Conservation (phyloP, 108 stramenopile species). For the Conticribra guillardii region DNA sequence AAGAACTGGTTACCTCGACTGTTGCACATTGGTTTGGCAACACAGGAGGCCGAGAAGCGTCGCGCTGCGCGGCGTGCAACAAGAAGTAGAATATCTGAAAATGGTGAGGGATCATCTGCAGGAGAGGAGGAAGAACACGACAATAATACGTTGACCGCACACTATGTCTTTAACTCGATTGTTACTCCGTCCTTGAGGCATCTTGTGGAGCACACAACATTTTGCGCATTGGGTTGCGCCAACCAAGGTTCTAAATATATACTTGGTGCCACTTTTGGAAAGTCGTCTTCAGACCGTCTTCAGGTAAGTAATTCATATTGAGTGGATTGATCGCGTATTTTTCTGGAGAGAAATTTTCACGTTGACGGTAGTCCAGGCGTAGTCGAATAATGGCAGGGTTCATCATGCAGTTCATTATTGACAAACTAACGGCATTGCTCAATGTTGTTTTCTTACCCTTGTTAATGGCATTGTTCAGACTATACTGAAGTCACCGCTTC, state of each 20-base stretch:
- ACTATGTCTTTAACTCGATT: conserved; percentile 70
- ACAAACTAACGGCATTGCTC: too few relatives aligned
- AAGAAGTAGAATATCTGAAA: conserved; percentile 14
- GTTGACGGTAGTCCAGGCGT: too few relatives aligned
- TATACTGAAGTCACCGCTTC: conserved; percentile 73
- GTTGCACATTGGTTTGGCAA: conserved; percentile 75
- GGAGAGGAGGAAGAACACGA: conserved; percentile 15
- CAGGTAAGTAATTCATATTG: too few relatives aligned
- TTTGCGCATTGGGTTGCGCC: conserved; percentile 79
- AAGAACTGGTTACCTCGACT: conserved; percentile 82
- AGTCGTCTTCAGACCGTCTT: conserved; percentile 67
- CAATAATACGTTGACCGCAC: conserved; percentile 50
- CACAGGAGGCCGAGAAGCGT: conserved; percentile 85
- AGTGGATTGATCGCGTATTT: too few relatives aligned
- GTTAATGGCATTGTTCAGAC: too few relatives aligned
- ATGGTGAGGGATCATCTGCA: conserved; percentile 5
- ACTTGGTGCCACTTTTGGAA: conserved; percentile 74
- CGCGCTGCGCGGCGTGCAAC: conserved; percentile 57
- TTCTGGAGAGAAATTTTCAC: too few relatives aligned
- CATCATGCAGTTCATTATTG: too few relatives aligned
- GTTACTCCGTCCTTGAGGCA: conserved; percentile 67
- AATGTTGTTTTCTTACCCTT: too few relatives aligned
- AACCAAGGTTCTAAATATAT: conserved; percentile 72
- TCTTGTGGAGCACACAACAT: conserved; percentile 81
- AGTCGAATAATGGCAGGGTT: too few relatives aligned